phyloP scores from a whole-genome alignment of 495 filamentous ascomycete genomes.

The Neurospora sublineolata region DNA sequence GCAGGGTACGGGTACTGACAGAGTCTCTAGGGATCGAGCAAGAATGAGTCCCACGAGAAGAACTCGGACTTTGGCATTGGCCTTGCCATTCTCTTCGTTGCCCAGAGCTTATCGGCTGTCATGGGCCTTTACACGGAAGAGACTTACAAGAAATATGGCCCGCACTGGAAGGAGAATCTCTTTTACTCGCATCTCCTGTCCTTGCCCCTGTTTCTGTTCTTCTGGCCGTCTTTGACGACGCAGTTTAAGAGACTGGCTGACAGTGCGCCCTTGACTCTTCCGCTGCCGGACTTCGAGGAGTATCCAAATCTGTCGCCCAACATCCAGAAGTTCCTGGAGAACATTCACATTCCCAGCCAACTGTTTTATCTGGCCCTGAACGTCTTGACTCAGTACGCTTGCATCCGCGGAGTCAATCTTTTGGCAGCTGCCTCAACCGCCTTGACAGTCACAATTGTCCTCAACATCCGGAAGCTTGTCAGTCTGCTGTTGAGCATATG shows the following conservation, averaged over 20 bases:
- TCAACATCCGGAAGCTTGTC: slow-evolving; percentile 92
- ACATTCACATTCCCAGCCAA: slow-evolving; percentile 51
- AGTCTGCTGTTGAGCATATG: slow-evolving; percentile 83
- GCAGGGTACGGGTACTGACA: slow-evolving; percentile 7
- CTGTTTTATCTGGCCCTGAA: slow-evolving; percentile 65
- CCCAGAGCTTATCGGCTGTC: slow-evolving; percentile 80
- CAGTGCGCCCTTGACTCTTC: slow-evolving; percentile 34
- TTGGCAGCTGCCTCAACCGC: slow-evolving; percentile 77
- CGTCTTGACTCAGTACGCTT: slow-evolving; percentile 83
- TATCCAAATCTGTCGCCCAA: slow-evolving; percentile 14
- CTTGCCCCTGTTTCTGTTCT: slow-evolving; percentile 53
- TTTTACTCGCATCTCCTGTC: slow-evolving; percentile 85
- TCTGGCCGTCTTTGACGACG: slow-evolving; percentile 36
- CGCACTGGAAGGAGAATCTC: slow-evolving; percentile 90
- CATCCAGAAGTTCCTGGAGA: slow-evolving; percentile 24
- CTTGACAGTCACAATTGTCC: slow-evolving; percentile 85
- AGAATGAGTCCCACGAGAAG: slow-evolving; percentile 15
- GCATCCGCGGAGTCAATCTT: slow-evolving; percentile 89
- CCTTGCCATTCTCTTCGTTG: slow-evolving; percentile 72
- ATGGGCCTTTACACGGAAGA: slow-evolving; percentile 93
- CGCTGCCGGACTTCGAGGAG: slow-evolving; percentile 19
- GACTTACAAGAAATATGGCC: slow-evolving; percentile 73
- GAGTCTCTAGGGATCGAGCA: slow-evolving; percentile 17
- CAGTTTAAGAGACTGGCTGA: slow-evolving; percentile 42
- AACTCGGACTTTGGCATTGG: slow-evolving; percentile 52